A percentile compares a stretch with the other conserved stretches of the same genome.
Evolutionary conservation across 305 asterid genomes (phyloP).

Genomic region (Fraxinus ornus): DNA sequence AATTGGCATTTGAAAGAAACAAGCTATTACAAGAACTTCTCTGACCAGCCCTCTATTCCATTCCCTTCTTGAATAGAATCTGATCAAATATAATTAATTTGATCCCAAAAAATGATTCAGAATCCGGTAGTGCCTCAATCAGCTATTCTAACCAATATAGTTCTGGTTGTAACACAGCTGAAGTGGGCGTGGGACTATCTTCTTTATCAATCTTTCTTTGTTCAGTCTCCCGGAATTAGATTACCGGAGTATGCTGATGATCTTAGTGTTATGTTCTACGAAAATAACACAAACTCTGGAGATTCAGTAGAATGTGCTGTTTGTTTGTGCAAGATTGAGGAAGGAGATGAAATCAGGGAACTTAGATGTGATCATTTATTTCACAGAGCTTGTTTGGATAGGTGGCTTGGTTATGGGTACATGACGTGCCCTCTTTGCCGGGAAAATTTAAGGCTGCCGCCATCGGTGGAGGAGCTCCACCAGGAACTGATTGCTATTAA

Average conservation of each 20-base stretch:
- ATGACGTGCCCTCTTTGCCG: constrained; percentile 41
- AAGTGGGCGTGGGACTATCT: constrained; percentile 21
- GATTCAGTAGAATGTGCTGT: constrained; percentile 26
- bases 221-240: background rate
- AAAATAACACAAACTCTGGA: background rate
- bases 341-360: constrained; percentile 32
- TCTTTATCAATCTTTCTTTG: constrained; percentile 8
- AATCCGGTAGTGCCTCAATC: background rate
- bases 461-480: constrained; percentile 21
- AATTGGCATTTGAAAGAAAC: background rate
- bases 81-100: background rate
- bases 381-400: constrained; percentile 45
- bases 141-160: background rate
- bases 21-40: background rate
- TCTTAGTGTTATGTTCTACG: background rate
- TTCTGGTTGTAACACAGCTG: background rate
- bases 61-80: background rate
- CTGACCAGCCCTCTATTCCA: background rate
- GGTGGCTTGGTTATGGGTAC: constrained; percentile 42
- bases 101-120: background rate
- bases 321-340: constrained; percentile 36
- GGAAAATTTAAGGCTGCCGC: constrained; percentile 17
- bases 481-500: constrained; percentile 21
- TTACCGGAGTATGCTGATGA: background rate
- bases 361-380: constrained; percentile 37